Evolutionary conservation across 495 filamentous ascomycete genomes (phyloP).

Genomic region (Penicillium lividum): DNA sequence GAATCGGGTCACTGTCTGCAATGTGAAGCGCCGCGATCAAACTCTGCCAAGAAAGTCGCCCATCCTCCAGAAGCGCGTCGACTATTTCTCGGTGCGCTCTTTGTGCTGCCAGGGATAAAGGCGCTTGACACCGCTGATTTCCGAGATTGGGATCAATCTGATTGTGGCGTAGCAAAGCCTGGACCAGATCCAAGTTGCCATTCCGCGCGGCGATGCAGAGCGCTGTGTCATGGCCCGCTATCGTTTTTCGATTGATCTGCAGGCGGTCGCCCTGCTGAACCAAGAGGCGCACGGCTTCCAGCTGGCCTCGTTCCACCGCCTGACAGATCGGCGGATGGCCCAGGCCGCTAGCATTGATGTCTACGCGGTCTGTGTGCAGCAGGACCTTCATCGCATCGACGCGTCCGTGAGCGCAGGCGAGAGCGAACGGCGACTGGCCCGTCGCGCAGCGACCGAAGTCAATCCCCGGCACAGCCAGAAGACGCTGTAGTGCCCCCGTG

Average conservation of each 20-base stretch:
- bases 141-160: conserved; percentile 11
- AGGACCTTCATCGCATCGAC: too few species aligned
- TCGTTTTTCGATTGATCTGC: too few species aligned
- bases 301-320: too few species aligned
- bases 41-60: neutral
- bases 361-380: too few species aligned
- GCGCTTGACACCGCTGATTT: conserved; percentile 1
- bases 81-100: neutral
- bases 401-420: too few species aligned
- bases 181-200: conserved; percentile 12
- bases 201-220: conserved; percentile 14
- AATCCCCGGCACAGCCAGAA: conserved; percentile 11
- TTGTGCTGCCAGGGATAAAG: neutral
- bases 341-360: too few species aligned
- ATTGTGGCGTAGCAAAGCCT: conserved; percentile 9
- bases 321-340: too few species aligned
- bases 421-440: conserved; percentile 15
- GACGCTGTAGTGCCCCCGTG: conserved; percentile 10
- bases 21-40: neutral
- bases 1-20: neutral
- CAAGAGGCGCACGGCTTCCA: too few species aligned
- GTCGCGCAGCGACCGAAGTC: conserved; percentile 8
- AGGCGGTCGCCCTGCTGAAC: too few species aligned
- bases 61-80: neutral
- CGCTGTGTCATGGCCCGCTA: too few species aligned